Base-by-base conservation (phyloP, 2,329 filamentous ascomycete genomes). In the Talaromyces sp. region DNA sequence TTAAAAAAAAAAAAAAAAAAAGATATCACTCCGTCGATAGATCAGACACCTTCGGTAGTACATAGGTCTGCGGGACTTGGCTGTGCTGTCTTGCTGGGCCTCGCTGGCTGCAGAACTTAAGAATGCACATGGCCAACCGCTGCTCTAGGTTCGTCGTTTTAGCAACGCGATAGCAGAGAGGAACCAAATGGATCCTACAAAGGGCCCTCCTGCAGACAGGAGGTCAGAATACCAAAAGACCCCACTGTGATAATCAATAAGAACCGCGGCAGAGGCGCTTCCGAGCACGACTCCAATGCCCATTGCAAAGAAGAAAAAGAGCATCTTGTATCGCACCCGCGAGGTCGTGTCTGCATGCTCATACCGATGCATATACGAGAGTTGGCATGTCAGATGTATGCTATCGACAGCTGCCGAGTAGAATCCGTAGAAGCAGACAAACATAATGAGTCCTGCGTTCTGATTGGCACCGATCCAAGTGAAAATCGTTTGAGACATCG, bases 391-490 rank as follows among this genome's bases (percentile, higher is more conserved):
- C 29, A 58, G 46, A 51, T 71, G 72, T 7, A 73, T 65, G 8
- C 67, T 67, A 56, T 73, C 71, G 21, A 74, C 62, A 3, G 68
- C 70, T 1, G 69, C 70, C 14, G 67, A 64, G 19, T 66, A 64
- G 60, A 73, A 72, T 10, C 72, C 72, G 57, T 73, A 73, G 55
- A 71, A 68, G 61, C 67, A 70, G 0, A 69, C 70, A 2, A 73
- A 58, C 41, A 71, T 64, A 2, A 66, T 66, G 14, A 73, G 58
- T 51, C 49, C 56, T 26, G 56, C 54, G 53, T 55, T 32, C 35
- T 55, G 66, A 13, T 57, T 72, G 5, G 75, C 74, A 17, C 71
- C 67, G 11, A 78, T 74, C 84, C 84, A 86, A 49, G 81, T 64
- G 43, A 80, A 78, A 66, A 81, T 73, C 69, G 10, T 73, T 71